A percentile compares a stretch with the other conserved stretches of the same genome.
Conservation (phyloP, 805 yeast species). For the Priceomyces castillae region DNA sequence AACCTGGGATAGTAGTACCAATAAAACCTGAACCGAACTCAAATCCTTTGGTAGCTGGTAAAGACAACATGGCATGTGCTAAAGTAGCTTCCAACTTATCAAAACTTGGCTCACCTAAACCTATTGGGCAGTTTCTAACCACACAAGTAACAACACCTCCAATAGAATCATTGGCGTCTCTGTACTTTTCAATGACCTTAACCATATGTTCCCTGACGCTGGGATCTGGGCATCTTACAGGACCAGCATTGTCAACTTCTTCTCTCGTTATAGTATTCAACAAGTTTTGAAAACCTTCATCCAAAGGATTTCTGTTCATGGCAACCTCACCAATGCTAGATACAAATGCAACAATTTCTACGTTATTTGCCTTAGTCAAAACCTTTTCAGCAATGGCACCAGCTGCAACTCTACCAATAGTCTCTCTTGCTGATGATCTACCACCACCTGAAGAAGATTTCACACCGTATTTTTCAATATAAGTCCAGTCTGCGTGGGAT, state of each 20-base stretch:
- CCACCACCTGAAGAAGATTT: conserved; percentile 98
- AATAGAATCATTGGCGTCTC: conserved; percentile 86
- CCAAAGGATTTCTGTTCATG: conserved; percentile 70
- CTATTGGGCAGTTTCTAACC: conserved; percentile 86
- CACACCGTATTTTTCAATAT: conserved; percentile 82
- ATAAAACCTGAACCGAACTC: conserved; percentile 96
- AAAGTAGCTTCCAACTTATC: conserved; percentile 93
- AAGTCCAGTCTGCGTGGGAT: conserved; percentile 96
- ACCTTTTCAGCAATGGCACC: conserved; percentile 98
- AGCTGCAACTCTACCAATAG: conserved; percentile 98
- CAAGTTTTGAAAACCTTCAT: conserved; percentile 61
- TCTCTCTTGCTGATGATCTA: conserved; percentile 94
- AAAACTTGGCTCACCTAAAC: conserved; percentile 97
- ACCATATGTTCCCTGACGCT: conserved; percentile 74
- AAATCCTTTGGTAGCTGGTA: conserved; percentile 97
- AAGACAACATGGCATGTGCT: conserved; percentile 97
- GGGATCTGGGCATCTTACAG: conserved; percentile 90
- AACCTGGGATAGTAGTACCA: conserved; percentile 88
- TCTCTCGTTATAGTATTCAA: conserved; percentile 82
- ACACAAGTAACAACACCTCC: conserved; percentile 99
- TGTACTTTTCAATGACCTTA: conserved; percentile 78
- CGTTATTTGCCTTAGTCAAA: conserved; percentile 67
- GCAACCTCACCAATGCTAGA: conserved; percentile 83
- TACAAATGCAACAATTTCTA: conserved; percentile 95
- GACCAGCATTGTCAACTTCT: conserved; percentile 80